phyloP scores from a whole-genome alignment of 2,329 filamentous ascomycete genomes.

The Ceratocystis papillata region DNA sequence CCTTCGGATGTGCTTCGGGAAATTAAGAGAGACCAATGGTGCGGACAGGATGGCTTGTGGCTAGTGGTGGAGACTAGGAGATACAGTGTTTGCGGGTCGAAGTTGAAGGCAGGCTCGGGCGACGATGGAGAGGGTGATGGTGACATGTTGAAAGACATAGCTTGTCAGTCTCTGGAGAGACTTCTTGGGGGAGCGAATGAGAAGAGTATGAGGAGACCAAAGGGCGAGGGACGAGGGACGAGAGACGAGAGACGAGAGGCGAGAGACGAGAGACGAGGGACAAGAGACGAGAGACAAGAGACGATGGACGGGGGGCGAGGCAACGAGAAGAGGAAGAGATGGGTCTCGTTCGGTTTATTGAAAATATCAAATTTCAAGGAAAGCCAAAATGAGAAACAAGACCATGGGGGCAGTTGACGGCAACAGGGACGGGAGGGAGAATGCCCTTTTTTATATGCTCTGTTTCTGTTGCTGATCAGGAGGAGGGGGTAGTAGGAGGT shows the following conservation, averaged over 20 bases:
- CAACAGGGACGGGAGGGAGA: background rate
- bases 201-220: no score
- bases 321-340: no score
- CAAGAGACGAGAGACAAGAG: no score
- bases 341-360: no score
- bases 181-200: no score
- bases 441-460: background rate
- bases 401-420: background rate
- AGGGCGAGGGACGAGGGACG: background rate
- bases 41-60: background rate
- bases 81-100: constrained; percentile 17
- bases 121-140: constrained; percentile 17
- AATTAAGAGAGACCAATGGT: constrained; percentile 11
- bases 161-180: background rate
- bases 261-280: background rate
- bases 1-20: constrained; percentile 14
- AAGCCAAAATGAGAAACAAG: background rate
- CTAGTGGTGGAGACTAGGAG: constrained; percentile 9
- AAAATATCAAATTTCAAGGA: background rate
- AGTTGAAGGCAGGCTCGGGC: constrained; percentile 3
- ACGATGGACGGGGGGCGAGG: no score
- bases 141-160: constrained; percentile 12
- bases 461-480: background rate
- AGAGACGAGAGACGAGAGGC: no score
- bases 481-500: background rate